Conservation (phyloP, 257 asterid genomes). For the Gynochthodes officinalis region DNA sequence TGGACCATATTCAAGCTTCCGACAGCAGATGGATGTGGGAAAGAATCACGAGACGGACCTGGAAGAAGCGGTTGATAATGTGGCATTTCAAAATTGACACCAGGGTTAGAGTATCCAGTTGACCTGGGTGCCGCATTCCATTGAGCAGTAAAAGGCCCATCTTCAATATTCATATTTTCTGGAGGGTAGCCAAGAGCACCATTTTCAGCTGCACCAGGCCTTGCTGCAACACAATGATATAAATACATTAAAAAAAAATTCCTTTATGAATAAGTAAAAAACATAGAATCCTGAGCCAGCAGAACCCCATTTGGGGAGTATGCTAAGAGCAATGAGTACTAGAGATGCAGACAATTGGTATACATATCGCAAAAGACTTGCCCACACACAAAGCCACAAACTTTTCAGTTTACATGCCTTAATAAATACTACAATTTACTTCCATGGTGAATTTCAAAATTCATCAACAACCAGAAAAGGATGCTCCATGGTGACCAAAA, state of each 20-base stretch:
- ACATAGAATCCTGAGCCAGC: not conserved
- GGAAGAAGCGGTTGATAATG: conserved; percentile 48
- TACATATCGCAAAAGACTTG: not conserved
- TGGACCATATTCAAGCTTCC: conserved; percentile 43
- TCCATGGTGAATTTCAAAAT: not conserved
- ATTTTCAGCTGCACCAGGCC: conserved; percentile 46
- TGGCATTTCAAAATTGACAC: conserved; percentile 41
- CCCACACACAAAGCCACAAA: not conserved
- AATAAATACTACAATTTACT: too few species aligned
- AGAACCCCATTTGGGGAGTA: not conserved
- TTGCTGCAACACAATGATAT: conserved; percentile 22
- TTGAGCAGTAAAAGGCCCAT: conserved; percentile 46
- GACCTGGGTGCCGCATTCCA: conserved; percentile 48
- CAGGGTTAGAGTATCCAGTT: conserved; percentile 45
- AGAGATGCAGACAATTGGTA: not conserved
- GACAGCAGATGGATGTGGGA: conserved; percentile 39
- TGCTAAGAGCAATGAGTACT: not conserved
- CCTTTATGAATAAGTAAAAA: not conserved
- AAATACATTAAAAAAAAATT: conserved; percentile 8
- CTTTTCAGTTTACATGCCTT: not conserved
- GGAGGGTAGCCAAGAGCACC: conserved; percentile 39
- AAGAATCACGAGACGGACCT: conserved; percentile 46
- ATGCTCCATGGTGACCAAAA: not conserved
- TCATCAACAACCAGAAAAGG: not conserved
- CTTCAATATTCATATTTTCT: conserved; percentile 41